phyloP scores from a whole-genome alignment of 371 early-diverging fungal genomes.

The Lichtheimia corymbifera region DNA sequence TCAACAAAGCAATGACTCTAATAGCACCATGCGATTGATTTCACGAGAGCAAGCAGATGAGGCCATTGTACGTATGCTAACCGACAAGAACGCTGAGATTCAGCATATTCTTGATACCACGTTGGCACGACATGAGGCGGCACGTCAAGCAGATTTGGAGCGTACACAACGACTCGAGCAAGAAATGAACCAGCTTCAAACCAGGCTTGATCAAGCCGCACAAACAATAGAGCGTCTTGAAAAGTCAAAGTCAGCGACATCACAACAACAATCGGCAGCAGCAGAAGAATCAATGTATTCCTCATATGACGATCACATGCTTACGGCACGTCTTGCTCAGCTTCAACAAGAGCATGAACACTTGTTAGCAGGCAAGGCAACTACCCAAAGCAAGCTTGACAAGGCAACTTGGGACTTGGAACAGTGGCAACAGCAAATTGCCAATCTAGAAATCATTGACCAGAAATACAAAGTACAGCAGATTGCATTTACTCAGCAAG shows the following conservation, averaged over 20 bases:
- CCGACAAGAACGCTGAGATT: constrained; percentile 15
- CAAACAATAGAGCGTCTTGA: constrained; percentile 9
- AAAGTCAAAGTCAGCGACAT: neutral
- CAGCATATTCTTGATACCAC: constrained; percentile 13
- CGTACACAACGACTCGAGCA: constrained; percentile 9
- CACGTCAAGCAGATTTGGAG: constrained; percentile 7
- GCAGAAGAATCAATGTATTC: neutral
- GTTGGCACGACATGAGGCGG: constrained; percentile 7
- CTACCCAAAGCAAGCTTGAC: constrained; percentile 5
- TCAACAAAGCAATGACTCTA: neutral
- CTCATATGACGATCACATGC: neutral
- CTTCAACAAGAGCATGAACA: constrained; percentile 6
- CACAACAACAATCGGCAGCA: neutral
- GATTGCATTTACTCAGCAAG: neutral
- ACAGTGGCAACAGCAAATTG: constrained; percentile 6
- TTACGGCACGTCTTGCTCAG: neutral
- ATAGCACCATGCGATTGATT: constrained; percentile 14
- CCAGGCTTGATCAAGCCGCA: neutral
- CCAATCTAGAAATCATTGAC: constrained; percentile 5
- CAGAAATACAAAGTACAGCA: constrained; percentile 1
- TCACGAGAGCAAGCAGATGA: constrained; percentile 15
- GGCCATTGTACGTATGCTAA: constrained; percentile 21
- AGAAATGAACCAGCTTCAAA: constrained; percentile 13
- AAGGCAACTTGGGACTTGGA: constrained; percentile 1
- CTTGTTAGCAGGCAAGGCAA: constrained; percentile 3